Evolutionary conservation across 495 filamentous ascomycete species (phyloP).

Genomic region (Hamigera avellanea): DNA sequence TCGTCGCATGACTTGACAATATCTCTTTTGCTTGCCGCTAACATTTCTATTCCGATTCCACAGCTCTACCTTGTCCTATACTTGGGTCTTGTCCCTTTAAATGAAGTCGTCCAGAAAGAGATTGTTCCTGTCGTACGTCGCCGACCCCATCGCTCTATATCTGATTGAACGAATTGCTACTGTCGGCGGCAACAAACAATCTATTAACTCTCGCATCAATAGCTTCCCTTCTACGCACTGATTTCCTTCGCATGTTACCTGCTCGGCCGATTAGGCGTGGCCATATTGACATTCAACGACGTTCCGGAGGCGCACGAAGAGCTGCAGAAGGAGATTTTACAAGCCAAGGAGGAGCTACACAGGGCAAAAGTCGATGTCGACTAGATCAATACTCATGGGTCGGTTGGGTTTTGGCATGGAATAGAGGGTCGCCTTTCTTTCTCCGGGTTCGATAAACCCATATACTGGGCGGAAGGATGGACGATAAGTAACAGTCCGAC

Average conservation of each 20-base stretch:
- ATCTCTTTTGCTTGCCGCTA: neutral
- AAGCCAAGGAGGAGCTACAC: slow-evolving; percentile 38
- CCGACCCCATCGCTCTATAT: neutral
- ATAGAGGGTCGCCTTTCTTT: slow-evolving; percentile 8
- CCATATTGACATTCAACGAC: slow-evolving; percentile 92
- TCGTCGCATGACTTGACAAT: no score
- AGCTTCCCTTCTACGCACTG: slow-evolving; percentile 88
- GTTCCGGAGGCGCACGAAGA: slow-evolving; percentile 85
- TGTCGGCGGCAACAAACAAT: no score
- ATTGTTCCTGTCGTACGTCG: slow-evolving; percentile 41
- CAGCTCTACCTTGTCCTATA: slow-evolving; percentile 84
- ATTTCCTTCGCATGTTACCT: slow-evolving; percentile 91
- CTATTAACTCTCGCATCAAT: slow-evolving; percentile 1
- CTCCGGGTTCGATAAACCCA: slow-evolving; percentile 4
- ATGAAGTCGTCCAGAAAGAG: slow-evolving; percentile 45
- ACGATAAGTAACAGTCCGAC: no score
- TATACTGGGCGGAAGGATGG: no score
- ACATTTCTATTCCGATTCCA: slow-evolving; percentile 1
- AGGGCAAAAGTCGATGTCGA: slow-evolving; percentile 39
- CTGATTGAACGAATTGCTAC: no score
- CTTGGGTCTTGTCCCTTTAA: slow-evolving; percentile 75
- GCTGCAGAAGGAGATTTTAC: slow-evolving; percentile 56
- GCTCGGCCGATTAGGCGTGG: slow-evolving; percentile 79
- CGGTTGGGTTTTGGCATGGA: neutral
- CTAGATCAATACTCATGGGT: slow-evolving; percentile 14